These are phyloP conservation scores for Chimonanthus praecox DNA, from an alignment of 164 flowering plant species.

Conservation along the genomic window DNA sequence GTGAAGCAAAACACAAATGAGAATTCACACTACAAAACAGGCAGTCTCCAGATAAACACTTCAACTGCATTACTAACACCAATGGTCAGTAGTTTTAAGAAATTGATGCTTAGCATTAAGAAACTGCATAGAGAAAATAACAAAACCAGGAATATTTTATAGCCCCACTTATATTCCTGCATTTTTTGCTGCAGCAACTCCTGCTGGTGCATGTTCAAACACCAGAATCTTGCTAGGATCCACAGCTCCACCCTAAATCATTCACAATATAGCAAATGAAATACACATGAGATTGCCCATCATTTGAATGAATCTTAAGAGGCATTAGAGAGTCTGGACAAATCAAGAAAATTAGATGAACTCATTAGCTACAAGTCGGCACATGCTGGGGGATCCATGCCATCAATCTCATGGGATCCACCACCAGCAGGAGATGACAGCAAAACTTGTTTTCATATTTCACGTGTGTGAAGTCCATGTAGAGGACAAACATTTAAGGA, in stretches of 20 bases:
- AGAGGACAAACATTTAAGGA: no score
- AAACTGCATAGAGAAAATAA: background rate
- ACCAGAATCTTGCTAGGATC: conserved; percentile 62
- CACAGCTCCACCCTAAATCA: conserved; percentile 52
- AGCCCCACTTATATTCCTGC: conserved; percentile 61
- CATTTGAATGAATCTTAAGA: background rate
- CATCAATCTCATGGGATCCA: no score
- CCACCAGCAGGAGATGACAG: no score
- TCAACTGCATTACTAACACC: background rate
- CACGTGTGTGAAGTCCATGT: no score
- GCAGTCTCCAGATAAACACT: background rate
- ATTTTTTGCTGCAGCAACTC: conserved; percentile 83
- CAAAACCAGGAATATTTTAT: background rate
- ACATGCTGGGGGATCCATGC: no score
- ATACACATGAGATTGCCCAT: background rate
- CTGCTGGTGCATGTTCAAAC: conserved; percentile 97
- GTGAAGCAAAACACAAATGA: no score
- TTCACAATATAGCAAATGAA: background rate
- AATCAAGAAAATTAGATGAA: no score
- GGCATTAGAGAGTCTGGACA: no score
- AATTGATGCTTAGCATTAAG: background rate
- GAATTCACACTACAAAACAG: background rate
- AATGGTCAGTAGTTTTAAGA: background rate
- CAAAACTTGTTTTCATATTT: no score
- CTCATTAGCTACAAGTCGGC: no score